Conservation (phyloP, 306 rosid species). For the Casuarina glauca region DNA sequence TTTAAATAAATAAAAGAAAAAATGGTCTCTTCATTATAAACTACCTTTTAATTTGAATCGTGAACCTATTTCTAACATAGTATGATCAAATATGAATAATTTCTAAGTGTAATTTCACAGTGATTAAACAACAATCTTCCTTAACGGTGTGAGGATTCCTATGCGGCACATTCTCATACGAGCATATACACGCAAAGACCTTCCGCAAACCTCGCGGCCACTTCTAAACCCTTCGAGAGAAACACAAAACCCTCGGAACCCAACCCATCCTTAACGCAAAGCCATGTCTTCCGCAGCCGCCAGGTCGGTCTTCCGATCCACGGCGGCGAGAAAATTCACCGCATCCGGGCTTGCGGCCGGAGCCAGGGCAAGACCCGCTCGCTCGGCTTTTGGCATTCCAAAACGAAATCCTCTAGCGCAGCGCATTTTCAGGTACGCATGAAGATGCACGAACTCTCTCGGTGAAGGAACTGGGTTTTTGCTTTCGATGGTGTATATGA, state of each 20-base stretch:
- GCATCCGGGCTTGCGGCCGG: slow-evolving; percentile 36
- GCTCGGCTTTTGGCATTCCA: slow-evolving; percentile 51
- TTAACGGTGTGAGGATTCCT: background rate
- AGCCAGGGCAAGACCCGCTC: slow-evolving; percentile 35
- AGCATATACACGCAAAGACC: background rate
- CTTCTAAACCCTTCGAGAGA: background rate
- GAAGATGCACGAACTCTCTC: background rate
- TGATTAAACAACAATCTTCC: background rate
- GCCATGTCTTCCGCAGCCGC: slow-evolving; percentile 69
- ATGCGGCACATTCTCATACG: no score
- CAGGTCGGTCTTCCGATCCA: slow-evolving; percentile 74
- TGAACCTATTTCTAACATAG: no score
- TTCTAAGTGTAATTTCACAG: no score
- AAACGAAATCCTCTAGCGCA: slow-evolving; percentile 53
- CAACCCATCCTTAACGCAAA: slow-evolving; percentile 4
- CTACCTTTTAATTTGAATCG: no score
- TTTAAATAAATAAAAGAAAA: no score
- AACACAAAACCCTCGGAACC: background rate
- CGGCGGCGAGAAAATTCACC: slow-evolving; percentile 41
- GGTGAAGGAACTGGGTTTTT: slow-evolving; percentile 38
- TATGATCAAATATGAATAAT: no score
- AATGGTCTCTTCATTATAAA: no score
- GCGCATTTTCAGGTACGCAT: slow-evolving; percentile 61
- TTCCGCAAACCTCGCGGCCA: background rate
- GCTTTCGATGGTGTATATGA: background rate